Percentiles rank a stretch among this genome's conserved stretches.
Evolutionary conservation across 2,329 filamentous ascomycete genomes (phyloP).

Genomic region (Tothia fuscella): DNA sequence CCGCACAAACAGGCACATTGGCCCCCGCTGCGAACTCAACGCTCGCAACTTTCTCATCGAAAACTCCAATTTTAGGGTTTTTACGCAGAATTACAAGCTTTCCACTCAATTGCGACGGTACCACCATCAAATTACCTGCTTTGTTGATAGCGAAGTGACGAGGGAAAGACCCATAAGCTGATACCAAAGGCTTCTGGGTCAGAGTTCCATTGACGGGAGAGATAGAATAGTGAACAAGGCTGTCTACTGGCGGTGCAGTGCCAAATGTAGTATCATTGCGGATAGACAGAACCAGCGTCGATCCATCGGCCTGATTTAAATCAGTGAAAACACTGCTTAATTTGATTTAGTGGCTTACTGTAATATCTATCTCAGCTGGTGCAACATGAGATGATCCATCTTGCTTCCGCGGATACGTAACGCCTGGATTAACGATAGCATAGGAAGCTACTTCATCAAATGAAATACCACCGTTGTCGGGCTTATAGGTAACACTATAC

Average conservation of each 20-base stretch:
- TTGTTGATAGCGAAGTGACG: conserved; percentile 57
- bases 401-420: background rate
- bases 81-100: conserved; percentile 51
- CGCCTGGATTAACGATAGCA: background rate
- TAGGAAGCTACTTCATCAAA: conserved; percentile 28
- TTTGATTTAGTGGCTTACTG: background rate
- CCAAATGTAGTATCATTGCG: conserved; percentile 48
- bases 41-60: conserved; percentile 25
- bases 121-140: conserved; percentile 50
- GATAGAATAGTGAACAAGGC: conserved; percentile 46
- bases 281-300: conserved; percentile 52
- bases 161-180: conserved; percentile 52
- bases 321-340: background rate
- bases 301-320: background rate
- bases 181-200: conserved; percentile 48
- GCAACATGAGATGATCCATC: conserved; percentile 1
- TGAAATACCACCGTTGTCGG: conserved; percentile 27
- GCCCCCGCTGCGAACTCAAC: background rate
- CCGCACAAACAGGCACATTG: background rate
- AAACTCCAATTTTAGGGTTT: conserved; percentile 45
- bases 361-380: conserved; percentile 1
- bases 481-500: conserved; percentile 5
- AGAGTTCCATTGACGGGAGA: conserved; percentile 35
- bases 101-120: conserved; percentile 50
- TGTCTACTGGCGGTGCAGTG: conserved; percentile 36